Conservation (phyloP, 164 flowering plant species). For the Chloranthus sessilifolius region DNA sequence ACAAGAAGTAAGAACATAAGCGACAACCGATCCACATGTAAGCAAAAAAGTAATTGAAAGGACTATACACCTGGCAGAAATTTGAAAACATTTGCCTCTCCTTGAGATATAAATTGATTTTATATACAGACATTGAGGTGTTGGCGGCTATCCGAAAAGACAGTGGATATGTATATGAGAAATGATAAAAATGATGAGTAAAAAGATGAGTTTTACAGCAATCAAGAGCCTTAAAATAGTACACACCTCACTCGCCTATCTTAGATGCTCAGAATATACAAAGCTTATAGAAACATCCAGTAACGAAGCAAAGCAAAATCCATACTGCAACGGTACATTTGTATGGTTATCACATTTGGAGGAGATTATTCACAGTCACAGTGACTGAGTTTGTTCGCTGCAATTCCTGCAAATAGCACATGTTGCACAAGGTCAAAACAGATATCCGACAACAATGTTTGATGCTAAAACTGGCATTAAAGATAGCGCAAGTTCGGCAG, state of each 20-base stretch:
- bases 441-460: background rate
- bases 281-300: background rate
- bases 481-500: background rate
- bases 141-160: background rate
- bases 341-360: constrained; percentile 58
- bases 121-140: constrained; percentile 7
- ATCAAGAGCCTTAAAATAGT: constrained; percentile 4
- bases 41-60: no score
- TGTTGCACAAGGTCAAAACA: background rate
- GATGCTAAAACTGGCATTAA: background rate
- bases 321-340: background rate
- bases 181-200: background rate
- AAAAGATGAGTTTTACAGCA: constrained; percentile 1
- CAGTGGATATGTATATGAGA: background rate
- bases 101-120: background rate
- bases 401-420: constrained; percentile 90
- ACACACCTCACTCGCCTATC: background rate
- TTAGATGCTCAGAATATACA: constrained; percentile 16
- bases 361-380: constrained; percentile 94
- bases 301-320: constrained; percentile 9
- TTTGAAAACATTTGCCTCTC: no score
- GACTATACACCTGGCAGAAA: no score
- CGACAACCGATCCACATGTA: no score
- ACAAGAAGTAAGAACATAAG: no score
- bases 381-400: constrained; percentile 76